Evolutionary conservation across 2,329 filamentous ascomycete species (phyloP).

Genomic region (Davidsoniella eucalypti): DNA sequence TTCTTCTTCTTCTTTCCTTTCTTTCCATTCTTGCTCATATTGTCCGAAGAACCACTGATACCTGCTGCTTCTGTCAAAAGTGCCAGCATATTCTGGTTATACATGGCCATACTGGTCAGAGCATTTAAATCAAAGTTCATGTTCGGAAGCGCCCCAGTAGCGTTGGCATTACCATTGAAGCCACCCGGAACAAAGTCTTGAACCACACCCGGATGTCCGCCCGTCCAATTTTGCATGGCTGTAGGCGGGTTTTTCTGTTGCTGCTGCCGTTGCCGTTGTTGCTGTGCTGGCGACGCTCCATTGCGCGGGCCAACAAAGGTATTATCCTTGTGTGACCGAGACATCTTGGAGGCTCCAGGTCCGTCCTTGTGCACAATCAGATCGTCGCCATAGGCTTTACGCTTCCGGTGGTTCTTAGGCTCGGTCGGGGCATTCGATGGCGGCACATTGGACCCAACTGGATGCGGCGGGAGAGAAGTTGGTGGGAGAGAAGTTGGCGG

Average conservation of each 20-base stretch:
- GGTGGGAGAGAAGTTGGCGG: too few relatives aligned
- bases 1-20: constrained; percentile 6
- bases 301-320: too few relatives aligned
- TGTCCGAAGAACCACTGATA: not conserved
- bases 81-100: constrained; percentile 10
- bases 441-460: not conserved
- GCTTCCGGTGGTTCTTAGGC: constrained; percentile 4
- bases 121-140: constrained; percentile 9
- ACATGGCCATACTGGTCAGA: constrained; percentile 9
- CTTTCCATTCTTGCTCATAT: not conserved
- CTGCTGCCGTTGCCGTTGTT: too few relatives aligned
- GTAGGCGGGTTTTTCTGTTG: not conserved
- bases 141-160: not conserved
- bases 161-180: not conserved
- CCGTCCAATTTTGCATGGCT: constrained; percentile 1
- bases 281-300: too few relatives aligned
- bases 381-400: constrained; percentile 5
- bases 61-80: constrained; percentile 5
- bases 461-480: not conserved
- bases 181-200: not conserved
- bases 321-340: not conserved
- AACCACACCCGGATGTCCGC: not conserved
- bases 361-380: not conserved
- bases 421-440: constrained; percentile 5
- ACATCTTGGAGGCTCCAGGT: constrained; percentile 1